Percentiles rank a stretch among this genome's conserved stretches.
Conservation (phyloP, 345 rosid species). For the Syzygium aqueum region DNA sequence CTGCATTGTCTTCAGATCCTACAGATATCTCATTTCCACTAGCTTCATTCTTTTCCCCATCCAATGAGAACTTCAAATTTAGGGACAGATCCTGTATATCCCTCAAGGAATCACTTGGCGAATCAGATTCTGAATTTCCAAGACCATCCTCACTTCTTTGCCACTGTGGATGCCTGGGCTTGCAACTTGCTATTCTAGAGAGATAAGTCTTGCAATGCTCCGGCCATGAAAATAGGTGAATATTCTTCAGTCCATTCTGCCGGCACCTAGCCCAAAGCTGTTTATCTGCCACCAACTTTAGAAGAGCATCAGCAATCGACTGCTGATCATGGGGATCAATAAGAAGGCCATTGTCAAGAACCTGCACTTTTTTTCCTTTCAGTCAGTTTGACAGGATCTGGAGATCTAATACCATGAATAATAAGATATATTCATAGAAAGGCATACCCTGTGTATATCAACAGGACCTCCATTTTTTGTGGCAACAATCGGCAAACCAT, state of each 20-base stretch:
- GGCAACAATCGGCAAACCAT: slow-evolving; percentile 95
- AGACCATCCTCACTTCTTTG: slow-evolving; percentile 63
- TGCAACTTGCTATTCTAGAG: slow-evolving; percentile 85
- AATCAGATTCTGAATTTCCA: slow-evolving; percentile 73
- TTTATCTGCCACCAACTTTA: slow-evolving; percentile 92
- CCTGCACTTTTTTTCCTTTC: slow-evolving; percentile 30
- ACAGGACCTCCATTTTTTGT: slow-evolving; percentile 98
- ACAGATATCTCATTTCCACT: slow-evolving; percentile 44
- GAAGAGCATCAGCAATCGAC: slow-evolving; percentile 89
- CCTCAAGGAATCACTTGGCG: slow-evolving; percentile 91
- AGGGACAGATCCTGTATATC: slow-evolving; percentile 90
- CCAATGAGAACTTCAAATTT: slow-evolving; percentile 87
- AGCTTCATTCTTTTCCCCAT: slow-evolving; percentile 56
- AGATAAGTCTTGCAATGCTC: slow-evolving; percentile 95
- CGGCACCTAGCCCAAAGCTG: slow-evolving; percentile 96
- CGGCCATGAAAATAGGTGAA: slow-evolving; percentile 97
- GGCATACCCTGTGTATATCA: slow-evolving; percentile 83
- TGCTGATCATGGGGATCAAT: slow-evolving; percentile 95
- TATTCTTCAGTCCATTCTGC: slow-evolving; percentile 92
- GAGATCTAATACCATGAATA: slow-evolving; percentile 4
- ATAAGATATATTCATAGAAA: background rate
- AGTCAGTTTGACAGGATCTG: background rate
- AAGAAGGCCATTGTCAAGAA: slow-evolving; percentile 95
- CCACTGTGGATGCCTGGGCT: slow-evolving; percentile 98
- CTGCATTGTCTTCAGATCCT: slow-evolving; percentile 45